phyloP scores from a whole-genome alignment of 495 filamentous ascomycete genomes.

The Glarea lozoyensis region DNA sequence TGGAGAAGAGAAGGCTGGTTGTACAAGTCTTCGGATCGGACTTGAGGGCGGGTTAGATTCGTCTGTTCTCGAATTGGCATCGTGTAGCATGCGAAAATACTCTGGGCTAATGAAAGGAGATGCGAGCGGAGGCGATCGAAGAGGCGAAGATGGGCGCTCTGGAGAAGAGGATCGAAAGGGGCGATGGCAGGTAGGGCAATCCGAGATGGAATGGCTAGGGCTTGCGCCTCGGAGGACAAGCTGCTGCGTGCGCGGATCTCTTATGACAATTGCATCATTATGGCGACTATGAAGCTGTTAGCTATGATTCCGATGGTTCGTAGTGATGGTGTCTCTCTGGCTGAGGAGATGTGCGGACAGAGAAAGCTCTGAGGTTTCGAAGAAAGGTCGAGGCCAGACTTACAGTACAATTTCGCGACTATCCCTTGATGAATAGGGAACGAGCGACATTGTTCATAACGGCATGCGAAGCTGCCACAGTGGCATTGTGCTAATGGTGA shows the following conservation, averaged over 20 bases:
- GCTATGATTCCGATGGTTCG: neutral
- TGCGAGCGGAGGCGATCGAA: constrained; percentile 33
- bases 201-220: constrained; percentile 33
- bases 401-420: constrained; percentile 57
- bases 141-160: constrained; percentile 35
- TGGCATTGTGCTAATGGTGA: neutral
- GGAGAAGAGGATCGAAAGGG: constrained; percentile 50
- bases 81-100: constrained; percentile 88
- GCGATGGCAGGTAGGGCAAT: constrained; percentile 67
- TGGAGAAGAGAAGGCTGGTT: constrained; percentile 14
- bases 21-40: constrained; percentile 34
- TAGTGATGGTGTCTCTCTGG: neutral
- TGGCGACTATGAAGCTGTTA: constrained; percentile 57
- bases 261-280: constrained; percentile 83
- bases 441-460: constrained; percentile 62
- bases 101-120: constrained; percentile 66
- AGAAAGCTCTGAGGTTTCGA: neutral
- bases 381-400: no score
- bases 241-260: constrained; percentile 75
- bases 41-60: constrained; percentile 30
- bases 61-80: constrained; percentile 19
- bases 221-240: constrained; percentile 62
- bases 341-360: neutral
- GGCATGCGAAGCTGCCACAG: no score
- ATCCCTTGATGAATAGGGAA: constrained; percentile 53